Evolutionary conservation across 371 early-diverging fungal genomes (phyloP), one percentile per base, ranked within the genome.

Genomic region (Syncephalastrum contaminatum): DNA sequence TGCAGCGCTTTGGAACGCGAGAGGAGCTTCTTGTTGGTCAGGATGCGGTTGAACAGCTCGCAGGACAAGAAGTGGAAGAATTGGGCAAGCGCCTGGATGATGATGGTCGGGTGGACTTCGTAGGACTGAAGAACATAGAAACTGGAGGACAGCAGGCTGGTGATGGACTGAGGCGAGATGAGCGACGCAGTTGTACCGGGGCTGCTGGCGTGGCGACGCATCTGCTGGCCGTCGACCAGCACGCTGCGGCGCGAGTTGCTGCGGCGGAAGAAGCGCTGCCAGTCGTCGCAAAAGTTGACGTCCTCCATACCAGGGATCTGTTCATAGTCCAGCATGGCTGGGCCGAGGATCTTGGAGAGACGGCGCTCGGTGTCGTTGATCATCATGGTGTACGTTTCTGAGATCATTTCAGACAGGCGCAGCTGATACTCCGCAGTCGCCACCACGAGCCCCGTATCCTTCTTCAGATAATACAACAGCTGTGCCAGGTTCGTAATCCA

Each of bases 1-100:
- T 89, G 92, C 63, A 91, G 77, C 1, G 95, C 95, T 51, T 85
- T 84, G n/a, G 88, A 82, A 7, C 95, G 84, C 53, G 87, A 86
- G 54, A 91, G 80, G 25, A 85, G 79, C 46, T 87, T 86, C 49
- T 87, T 83, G 57, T 80, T 84, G 13, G 86, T 78, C 58, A 95
- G 58, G 58, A 97, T 87, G 24, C 82, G 85, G 67, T 96, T 95
- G 63, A 96, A 94, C 27, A 89, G 56, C 65, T 88, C 89, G 53
- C 86, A 79, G 27, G 88, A 84, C 25, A 93, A 70, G 62, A 75
- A 87, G 65, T 91, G 85, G 56, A 93, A 74, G 36, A 91, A 62
- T 64, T 94, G 94, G 14, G 78, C 71, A 39, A 93, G 24, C 43
- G 43, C 36, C 43, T 90, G 86, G 48, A 84, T 77, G 19, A 81